Conservation (phyloP, 2,329 filamentous ascomycete genomes). For the Calonectria leucothoes region DNA sequence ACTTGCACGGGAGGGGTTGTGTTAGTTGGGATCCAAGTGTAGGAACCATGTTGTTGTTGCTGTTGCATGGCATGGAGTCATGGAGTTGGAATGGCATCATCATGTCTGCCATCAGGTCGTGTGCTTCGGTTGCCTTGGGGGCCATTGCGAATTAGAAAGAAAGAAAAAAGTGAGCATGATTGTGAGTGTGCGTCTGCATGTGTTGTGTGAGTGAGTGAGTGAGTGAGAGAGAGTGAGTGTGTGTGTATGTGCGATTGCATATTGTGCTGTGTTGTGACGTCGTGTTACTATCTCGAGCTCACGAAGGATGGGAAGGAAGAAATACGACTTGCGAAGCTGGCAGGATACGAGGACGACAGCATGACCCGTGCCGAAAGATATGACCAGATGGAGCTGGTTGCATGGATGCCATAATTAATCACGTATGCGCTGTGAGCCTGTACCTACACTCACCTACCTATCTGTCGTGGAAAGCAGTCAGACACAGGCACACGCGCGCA, state of each 20-base stretch:
- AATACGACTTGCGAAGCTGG: neutral
- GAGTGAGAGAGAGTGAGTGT: neutral
- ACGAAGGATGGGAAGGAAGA: constrained; percentile 3
- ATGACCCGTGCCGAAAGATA: neutral
- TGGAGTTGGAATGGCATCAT: neutral
- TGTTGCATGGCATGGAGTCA: neutral
- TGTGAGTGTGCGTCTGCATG: neutral
- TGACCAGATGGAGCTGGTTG: neutral
- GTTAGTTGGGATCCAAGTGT: neutral
- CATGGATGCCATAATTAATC: neutral
- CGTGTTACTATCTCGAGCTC: neutral
- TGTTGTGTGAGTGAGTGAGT: neutral
- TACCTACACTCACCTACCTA: too few relatives aligned
- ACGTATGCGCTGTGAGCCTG: neutral
- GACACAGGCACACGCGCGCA: neutral
- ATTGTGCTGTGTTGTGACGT: neutral
- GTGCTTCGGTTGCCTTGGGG: neutral
- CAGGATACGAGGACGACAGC: neutral
- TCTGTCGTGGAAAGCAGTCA: neutral
- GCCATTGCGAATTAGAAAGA: neutral
- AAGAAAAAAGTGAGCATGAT: neutral
- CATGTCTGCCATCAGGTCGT: neutral
- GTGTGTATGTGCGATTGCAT: neutral
- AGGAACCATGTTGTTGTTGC: neutral
- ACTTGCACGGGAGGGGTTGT: neutral